A percentile compares a stretch with the other conserved stretches of the same genome.
Evolutionary conservation across 768 basidiomycete genomes (phyloP).

Genomic region (Tulasnella sp.): DNA sequence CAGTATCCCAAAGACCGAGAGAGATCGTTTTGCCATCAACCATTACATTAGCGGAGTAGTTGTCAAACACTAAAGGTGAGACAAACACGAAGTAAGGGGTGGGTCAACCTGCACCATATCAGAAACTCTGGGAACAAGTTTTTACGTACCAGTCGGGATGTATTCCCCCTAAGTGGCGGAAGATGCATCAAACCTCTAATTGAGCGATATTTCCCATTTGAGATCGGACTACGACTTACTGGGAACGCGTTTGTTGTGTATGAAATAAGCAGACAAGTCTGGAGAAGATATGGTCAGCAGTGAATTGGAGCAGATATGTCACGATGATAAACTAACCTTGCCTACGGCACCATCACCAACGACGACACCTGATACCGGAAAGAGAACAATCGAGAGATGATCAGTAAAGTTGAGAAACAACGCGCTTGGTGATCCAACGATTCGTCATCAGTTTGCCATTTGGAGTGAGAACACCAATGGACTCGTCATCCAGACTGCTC

Average conservation of each 20-base stretch:
- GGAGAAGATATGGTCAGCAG: constrained; percentile 6
- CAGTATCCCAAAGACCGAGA: constrained; percentile 99
- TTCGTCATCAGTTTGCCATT: too few species aligned
- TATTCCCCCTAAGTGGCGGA: constrained; percentile 64
- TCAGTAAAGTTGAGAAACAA: not conserved
- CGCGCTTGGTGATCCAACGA: too few species aligned
- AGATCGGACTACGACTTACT: constrained; percentile 35
- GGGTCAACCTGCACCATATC: not conserved
- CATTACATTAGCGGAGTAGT: constrained; percentile 97
- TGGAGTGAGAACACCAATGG: too few species aligned
- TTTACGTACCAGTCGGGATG: constrained; percentile 74
- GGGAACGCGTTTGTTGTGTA: constrained; percentile 99
- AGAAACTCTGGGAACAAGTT: too few species aligned
- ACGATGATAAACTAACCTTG: constrained; percentile 47
- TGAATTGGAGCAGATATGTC: not conserved
- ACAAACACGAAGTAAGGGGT: constrained; percentile 6
- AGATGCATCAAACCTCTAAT: constrained; percentile 17
- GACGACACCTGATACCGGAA: constrained; percentile 61
- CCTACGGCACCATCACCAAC: constrained; percentile 98
- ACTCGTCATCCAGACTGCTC: too few species aligned
- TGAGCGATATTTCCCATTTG: constrained; percentile 4
- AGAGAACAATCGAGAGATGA: not conserved
- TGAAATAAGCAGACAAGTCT: constrained; percentile 98
- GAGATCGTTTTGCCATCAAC: constrained; percentile 98
- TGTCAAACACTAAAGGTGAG: constrained; percentile 70